Conservation (phyloP, 2,329 filamentous ascomycete genomes). For the Fonsecaea multimorphosa region DNA sequence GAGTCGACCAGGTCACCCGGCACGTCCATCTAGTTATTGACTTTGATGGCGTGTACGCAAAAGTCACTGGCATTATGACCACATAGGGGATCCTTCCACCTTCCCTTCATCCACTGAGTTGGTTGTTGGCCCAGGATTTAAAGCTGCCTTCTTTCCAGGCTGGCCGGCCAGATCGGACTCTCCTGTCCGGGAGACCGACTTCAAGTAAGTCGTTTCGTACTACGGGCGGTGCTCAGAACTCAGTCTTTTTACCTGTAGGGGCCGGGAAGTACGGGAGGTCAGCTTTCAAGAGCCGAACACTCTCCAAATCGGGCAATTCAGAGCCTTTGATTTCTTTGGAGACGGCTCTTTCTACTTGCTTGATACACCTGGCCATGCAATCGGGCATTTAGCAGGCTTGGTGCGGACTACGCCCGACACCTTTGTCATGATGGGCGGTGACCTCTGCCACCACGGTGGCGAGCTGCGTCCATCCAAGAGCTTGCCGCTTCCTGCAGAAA, state of each 20-base stretch:
- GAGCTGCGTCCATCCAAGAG: conserved; percentile 41
- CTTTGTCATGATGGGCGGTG: conserved; percentile 60
- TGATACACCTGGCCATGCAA: conserved; percentile 54
- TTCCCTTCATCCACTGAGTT: conserved; percentile 57
- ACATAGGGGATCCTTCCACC: conserved; percentile 57
- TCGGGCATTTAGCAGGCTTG: conserved; percentile 59
- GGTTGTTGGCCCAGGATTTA: conserved; percentile 61
- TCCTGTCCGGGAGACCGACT: conserved; percentile 47
- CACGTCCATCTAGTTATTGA: neutral
- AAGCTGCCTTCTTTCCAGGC: conserved; percentile 53
- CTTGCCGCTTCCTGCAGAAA: conserved; percentile 5
- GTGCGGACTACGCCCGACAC: conserved; percentile 49
- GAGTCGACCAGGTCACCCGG: neutral
- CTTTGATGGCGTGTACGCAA: neutral
- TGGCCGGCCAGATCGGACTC: conserved; percentile 51
- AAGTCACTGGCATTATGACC: conserved; percentile 49
- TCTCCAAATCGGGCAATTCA: conserved; percentile 45
- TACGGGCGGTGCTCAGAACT: neutral
- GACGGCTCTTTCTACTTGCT: conserved; percentile 50
- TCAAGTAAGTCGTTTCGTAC: conserved; percentile 28
- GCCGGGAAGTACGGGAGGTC: conserved; percentile 38
- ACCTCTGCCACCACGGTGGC: conserved; percentile 53
- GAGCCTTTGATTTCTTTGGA: conserved; percentile 50
- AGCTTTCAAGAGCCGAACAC: conserved; percentile 38
- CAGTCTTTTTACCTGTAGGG: conserved; percentile 42